Evolutionary conservation across 768 basidiomycete species (phyloP), one percentile per base, ranked within the genome.

Genomic region (Lyophyllum semitale): DNA sequence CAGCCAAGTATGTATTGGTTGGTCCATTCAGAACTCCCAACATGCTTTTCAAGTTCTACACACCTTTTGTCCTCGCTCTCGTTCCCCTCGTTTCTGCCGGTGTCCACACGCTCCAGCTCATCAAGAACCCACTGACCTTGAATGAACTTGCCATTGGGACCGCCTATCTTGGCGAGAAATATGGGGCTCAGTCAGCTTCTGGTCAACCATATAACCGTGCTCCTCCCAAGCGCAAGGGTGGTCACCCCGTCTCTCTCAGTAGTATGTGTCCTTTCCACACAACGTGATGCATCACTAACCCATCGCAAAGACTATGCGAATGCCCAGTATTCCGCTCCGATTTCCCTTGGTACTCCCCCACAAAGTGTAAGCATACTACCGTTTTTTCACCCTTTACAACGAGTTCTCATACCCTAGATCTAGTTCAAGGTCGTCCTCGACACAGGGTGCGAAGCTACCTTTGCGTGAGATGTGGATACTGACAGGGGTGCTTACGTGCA

Each of bases 391-490:
- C n/a, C n/a, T n/a, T 15, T 2, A 51, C 29, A 15, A 35, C n/a
- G 43, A 11, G 35, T n/a, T 18, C 47, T 17, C 15, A 55, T 51
- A 35, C 53, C 29, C 48, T 53, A 35, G 17, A 30, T 54, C 51
- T 62, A 88, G 83, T 96, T 95, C 82, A 95, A 95, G 74, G 95
- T 97, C 65, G 85, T 97, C 56, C 84, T 98, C 54, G 95, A 98
- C 69, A 97, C 96, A 43, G 91, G 91, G 89, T 88, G 67, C 44
- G 44, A 0, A 11, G 6, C 18, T 35, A 46, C 29, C 7, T 38
- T 23, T 25, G 63, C 35, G 20, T 46, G 25, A 30, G 53, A 1
- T 38, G 44, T 35, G 2, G 8, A n/a, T 27, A 40, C 43, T 30
- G 44, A 18, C 40, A 45, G n/a, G 54, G 45, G 23, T 63, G 61